phyloP scores from a whole-genome alignment of 345 rosid species.

The Triadica sebifera region DNA sequence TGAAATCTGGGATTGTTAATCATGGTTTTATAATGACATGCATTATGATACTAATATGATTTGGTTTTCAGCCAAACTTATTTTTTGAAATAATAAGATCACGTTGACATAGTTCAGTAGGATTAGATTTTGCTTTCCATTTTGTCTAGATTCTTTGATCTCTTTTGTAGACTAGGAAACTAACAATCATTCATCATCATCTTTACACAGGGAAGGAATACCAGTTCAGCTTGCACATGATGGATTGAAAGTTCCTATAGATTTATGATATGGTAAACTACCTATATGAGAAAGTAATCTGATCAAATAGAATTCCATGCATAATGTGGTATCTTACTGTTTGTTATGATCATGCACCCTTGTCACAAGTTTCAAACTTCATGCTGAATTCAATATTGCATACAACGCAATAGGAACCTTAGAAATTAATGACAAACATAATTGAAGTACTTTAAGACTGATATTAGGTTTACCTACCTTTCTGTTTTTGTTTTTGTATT shows the following conservation, averaged over 20 bases:
- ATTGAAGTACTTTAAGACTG: no score
- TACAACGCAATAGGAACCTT: no score
- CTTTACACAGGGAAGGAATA: slow-evolving; percentile 75
- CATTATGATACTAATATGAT: not conserved
- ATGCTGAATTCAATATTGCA: no score
- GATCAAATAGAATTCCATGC: not conserved
- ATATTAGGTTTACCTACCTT: no score
- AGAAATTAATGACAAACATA: no score
- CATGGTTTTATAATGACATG: not conserved
- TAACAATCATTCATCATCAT: not conserved
- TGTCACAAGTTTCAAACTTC: no score
- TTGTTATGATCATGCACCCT: no score
- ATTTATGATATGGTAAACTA: slow-evolving; percentile 38
- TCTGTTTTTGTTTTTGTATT: no score
- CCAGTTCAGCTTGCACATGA: slow-evolving; percentile 76
- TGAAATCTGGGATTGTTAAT: not conserved
- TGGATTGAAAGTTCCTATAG: slow-evolving; percentile 74
- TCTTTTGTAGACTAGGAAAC: not conserved
- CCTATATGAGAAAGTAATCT: not conserved
- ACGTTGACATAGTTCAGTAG: not conserved
- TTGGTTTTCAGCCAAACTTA: not conserved
- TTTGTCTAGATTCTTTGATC: not conserved
- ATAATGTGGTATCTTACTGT: not conserved
- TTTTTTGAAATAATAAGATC: not conserved
- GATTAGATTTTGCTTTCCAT: not conserved